phyloP scores from a whole-genome alignment of 495 filamentous ascomycete genomes.

The Platismatia glauca region DNA sequence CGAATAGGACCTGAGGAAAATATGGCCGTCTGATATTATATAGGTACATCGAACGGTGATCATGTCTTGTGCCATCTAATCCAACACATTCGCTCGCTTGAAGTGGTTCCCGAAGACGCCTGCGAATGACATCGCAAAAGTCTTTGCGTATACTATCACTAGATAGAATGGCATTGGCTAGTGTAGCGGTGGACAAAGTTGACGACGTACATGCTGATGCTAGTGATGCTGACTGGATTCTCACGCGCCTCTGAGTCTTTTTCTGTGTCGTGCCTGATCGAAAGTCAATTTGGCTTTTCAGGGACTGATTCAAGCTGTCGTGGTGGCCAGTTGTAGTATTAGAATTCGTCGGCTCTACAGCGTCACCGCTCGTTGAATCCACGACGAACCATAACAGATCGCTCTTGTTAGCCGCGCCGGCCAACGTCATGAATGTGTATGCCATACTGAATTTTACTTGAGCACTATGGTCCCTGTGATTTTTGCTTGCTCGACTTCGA shows the following conservation, averaged over 20 bases:
- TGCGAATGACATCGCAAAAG: slow-evolving; percentile 24
- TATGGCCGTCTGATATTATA: no score
- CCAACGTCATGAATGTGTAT: slow-evolving; percentile 18
- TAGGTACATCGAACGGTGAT: no score
- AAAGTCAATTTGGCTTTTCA: slow-evolving; percentile 18
- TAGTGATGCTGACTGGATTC: slow-evolving; percentile 14
- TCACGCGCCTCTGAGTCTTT: slow-evolving; percentile 18
- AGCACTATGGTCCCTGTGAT: not conserved
- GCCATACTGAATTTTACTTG: slow-evolving; percentile 27
- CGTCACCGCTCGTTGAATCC: no score
- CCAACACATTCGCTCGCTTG: slow-evolving; percentile 19
- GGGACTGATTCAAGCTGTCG: slow-evolving; percentile 3
- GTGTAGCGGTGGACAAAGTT: not conserved
- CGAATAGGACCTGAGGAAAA: no score
- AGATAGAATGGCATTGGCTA: not conserved
- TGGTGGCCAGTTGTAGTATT: not conserved
- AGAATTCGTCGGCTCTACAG: no score
- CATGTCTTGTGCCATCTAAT: no score
- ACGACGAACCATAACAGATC: slow-evolving; percentile 24
- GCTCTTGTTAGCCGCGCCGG: not conserved
- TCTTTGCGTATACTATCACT: slow-evolving; percentile 19
- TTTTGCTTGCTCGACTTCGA: slow-evolving; percentile 24
- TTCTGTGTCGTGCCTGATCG: not conserved
- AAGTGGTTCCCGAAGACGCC: slow-evolving; percentile 5
- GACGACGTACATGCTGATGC: not conserved